Evolutionary conservation across 169 alveolate genomes (phyloP).

Genomic region (Plasmodium reichenowi): DNA sequence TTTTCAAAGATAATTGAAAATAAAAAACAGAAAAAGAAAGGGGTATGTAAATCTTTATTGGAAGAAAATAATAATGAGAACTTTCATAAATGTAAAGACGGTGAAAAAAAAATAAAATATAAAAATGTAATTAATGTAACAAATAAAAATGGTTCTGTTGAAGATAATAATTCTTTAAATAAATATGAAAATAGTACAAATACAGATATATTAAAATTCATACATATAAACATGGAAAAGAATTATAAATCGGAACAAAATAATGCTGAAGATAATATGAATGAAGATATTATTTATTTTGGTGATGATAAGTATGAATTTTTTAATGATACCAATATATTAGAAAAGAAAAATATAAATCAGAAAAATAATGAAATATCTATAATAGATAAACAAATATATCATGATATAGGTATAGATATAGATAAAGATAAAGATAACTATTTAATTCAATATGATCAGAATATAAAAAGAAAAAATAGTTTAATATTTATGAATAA

Average conservation of each 20-base stretch:
- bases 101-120: neutral
- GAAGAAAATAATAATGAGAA: neutral
- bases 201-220: neutral
- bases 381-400: neutral
- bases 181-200: constrained; percentile 1
- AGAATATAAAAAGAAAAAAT: neutral
- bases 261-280: neutral
- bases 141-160: constrained; percentile 4
- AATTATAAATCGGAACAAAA: constrained; percentile 1
- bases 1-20: constrained; percentile 28
- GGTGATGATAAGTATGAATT: constrained; percentile 44
- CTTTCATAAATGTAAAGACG: neutral
- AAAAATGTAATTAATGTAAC: neutral
- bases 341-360: neutral
- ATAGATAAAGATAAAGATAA: neutral
- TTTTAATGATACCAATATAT: constrained; percentile 9
- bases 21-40: constrained; percentile 11
- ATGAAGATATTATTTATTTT: constrained; percentile 26
- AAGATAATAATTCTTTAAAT: neutral
- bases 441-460: neutral
- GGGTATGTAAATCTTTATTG: too few species aligned
- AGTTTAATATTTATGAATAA: neutral
- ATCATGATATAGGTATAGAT: neutral
- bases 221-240: neutral
- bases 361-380: constrained; percentile 1